Evolutionary conservation across 768 basidiomycete species (phyloP), one percentile per base, ranked within the genome.

Genomic region (Kwoniella newhampshirensis): DNA sequence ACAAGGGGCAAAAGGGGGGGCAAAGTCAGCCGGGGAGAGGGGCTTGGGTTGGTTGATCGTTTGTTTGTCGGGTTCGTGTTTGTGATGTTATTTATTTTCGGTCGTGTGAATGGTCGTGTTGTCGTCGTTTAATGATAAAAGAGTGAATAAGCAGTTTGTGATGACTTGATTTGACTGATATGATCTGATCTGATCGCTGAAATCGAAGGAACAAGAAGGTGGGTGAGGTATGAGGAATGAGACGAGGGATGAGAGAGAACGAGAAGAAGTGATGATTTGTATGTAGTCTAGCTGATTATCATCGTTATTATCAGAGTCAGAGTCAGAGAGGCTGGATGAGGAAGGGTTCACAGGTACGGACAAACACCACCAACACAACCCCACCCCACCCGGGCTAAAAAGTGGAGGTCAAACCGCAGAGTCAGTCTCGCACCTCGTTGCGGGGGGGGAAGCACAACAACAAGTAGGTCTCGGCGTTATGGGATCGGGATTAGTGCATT

Each of bases 311-410:
- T 32, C 13, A 13, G 6, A 32, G 32, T 6, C 13, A 13, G 32
- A 32, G 32, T 32, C 13, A 37, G 37, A 59, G 26, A 27, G 48
- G 20, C 39, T 51, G 15, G 28, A 4, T 39, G 41, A 35, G 32
- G 20, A 51, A 27, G 51, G 48, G 21, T 25, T 41, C 32, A 48
- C 40, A 28, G 37, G 36, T 8, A 40, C 17, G 15, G 28, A 54
- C 37, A 26, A 40, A 37, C 8, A 27, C 15, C 13, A 25, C 18
- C 42, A 8, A 30, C 21, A n/a, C n/a, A n/a, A n/a, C n/a, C n/a
- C n/a, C n/a, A n/a, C n/a, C n/a, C n/a, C n/a, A n/a, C n/a, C n/a
- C n/a, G n/a, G n/a, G n/a, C n/a, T n/a, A 21, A 45, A 21, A 59
- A 30, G 20, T 35, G 18, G 51, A 44, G 27, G 32, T 32, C 18